Evolutionary conservation across 352 stramenopile species (phyloP), one percentile per base, ranked within the genome.

Genomic region (Thraustochytrium sp.): DNA sequence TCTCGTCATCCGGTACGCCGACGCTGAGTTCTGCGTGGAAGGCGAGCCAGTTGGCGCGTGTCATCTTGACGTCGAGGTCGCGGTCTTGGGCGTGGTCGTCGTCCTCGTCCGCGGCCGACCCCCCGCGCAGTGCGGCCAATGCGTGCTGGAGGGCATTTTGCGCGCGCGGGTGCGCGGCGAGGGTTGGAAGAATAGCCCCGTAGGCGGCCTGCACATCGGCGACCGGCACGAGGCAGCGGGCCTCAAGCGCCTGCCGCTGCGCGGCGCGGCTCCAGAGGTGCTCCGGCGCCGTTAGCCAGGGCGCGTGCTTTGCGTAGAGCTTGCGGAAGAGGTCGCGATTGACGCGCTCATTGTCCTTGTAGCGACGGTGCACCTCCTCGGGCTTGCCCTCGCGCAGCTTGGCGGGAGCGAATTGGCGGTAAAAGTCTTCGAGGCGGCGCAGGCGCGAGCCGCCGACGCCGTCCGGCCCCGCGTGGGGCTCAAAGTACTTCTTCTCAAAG

Each of bases 281-380:
- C 13, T 34, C 51, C 34, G 68, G 68, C 11, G 46, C 36, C 46
- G 48, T 26, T 5, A 80, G 53, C 68, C 42, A 63, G 11, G 68
- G 68, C 13, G 53, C 68, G 46, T 80, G 40, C 42, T 80, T 80
- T 37, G 42, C 68, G 51, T 80, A 80, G 21, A 80, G 68, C 68
- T 80, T 80, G 9, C 26, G 31, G 29, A 80, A 80, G 13, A 80
- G 68, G 18, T 80, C 68, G 4, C 53, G 26, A 31, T 80, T 80
- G 1, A 64, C 53, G 9, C 46, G 42, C 51, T 80, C 68, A 16
- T 40, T 65, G 51, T 80, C 68, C 68, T 80, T 80, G 68, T 80
- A 80, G 23, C 40, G 11, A 0, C 23, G 3, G 31, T 80, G 68
- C 0, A 80, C 68, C 9, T 21, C 23, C 11, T 46, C 44, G 18